Conservation (phyloP, 2,329 filamentous ascomycete species). For the Aureobasidium lini region DNA sequence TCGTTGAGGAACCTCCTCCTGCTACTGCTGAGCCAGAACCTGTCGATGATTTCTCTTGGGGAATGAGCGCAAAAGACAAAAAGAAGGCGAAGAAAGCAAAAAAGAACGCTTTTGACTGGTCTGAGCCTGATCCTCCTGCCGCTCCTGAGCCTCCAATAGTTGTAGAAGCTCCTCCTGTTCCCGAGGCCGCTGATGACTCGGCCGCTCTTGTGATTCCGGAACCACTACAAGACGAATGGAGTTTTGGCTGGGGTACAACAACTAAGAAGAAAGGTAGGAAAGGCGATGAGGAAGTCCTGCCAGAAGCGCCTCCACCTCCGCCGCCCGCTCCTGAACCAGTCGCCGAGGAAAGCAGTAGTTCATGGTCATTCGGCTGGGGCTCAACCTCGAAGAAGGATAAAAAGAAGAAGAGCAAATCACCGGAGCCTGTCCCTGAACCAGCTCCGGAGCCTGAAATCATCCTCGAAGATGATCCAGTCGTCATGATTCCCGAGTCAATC, state of each 20-base stretch:
- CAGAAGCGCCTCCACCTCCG: conserved; percentile 19
- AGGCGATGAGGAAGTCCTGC: conserved; percentile 19
- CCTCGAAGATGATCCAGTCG: conserved; percentile 19
- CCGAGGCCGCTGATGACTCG: conserved; percentile 26
- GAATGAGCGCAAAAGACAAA: conserved; percentile 19
- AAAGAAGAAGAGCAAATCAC: conserved; percentile 32
- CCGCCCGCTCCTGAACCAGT: conserved; percentile 16
- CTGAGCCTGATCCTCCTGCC: conserved; percentile 17
- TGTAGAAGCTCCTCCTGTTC: conserved; percentile 25
- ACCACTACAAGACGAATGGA: conserved; percentile 21
- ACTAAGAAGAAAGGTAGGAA: conserved; percentile 27
- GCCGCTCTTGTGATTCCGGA: conserved; percentile 19
- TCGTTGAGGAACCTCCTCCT: background rate
- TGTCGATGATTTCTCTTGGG: conserved; percentile 18
- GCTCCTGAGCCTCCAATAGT: conserved; percentile 19
- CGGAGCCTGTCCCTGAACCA: conserved; percentile 10
- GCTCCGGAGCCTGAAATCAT: conserved; percentile 19
- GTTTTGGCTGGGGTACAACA: conserved; percentile 21
- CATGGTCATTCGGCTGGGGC: conserved; percentile 51
- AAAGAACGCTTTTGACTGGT: conserved; percentile 20
- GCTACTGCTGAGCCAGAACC: background rate
- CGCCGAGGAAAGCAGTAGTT: conserved; percentile 34
- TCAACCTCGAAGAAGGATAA: conserved; percentile 48
- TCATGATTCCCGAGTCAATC: conserved; percentile 40
- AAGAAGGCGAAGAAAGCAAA: conserved; percentile 37